Conservation (phyloP, 139 green algal species). For the Desmodesmus armatus region DNA sequence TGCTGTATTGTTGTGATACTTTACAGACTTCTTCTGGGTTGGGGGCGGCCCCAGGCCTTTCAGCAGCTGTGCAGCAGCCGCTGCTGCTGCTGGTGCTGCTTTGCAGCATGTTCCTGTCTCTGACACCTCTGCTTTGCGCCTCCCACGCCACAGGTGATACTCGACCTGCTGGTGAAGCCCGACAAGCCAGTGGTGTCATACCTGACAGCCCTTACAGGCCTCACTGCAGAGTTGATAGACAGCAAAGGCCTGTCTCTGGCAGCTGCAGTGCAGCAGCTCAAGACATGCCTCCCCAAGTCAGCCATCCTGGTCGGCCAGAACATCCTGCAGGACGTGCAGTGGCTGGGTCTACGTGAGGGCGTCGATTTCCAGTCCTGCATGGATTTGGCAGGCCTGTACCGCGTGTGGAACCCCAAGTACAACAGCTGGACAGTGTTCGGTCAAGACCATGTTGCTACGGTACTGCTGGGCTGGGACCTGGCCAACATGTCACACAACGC, state of each 20-base stretch:
- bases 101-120: background rate
- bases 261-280: constrained; percentile 69
- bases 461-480: constrained; percentile 77
- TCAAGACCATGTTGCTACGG: constrained; percentile 85
- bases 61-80: too few species aligned
- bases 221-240: constrained; percentile 70
- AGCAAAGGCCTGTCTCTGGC: constrained; percentile 75
- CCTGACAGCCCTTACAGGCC: constrained; percentile 85
- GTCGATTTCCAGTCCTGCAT: constrained; percentile 82
- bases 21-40: too few species aligned
- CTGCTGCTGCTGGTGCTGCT: too few species aligned
- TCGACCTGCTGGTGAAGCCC: constrained; percentile 88
- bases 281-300: constrained; percentile 61
- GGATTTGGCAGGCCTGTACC: constrained; percentile 87
- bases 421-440: constrained; percentile 67
- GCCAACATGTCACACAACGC: constrained; percentile 56
- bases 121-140: too few species aligned
- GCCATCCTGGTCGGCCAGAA: constrained; percentile 90
- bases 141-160: constrained; percentile 46
- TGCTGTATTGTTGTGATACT: too few species aligned
- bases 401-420: constrained; percentile 86
- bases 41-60: too few species aligned
- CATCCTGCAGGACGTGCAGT: constrained; percentile 89
- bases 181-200: constrained; percentile 80
- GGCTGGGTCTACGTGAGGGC: constrained; percentile 86